phyloP scores from a whole-genome alignment of 2,329 filamentous ascomycete genomes.

The Cercospora sp. region DNA sequence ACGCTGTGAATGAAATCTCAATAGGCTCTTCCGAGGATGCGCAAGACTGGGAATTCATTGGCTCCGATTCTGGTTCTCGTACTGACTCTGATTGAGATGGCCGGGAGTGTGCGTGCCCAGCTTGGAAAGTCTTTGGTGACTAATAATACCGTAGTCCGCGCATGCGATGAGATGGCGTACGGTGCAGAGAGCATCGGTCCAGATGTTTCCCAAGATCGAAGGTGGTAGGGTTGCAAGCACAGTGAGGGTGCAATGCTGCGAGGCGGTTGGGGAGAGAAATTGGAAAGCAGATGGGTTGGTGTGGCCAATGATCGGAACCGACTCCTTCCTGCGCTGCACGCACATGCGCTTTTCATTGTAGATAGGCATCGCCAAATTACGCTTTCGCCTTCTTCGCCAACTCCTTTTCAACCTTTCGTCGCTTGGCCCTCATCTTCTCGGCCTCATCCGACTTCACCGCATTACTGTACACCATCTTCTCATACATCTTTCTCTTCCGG shows the following conservation, averaged over 20 bases:
- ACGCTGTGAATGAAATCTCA: not conserved
- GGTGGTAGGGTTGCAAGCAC: not conserved
- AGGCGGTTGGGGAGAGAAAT: not conserved
- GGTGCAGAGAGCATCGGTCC: not conserved
- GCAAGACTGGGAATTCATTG: not conserved
- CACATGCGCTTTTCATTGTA: not conserved
- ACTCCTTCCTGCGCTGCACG: not conserved
- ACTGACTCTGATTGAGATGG: not conserved
- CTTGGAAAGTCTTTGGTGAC: not conserved
- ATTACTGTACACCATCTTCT: conserved; percentile 97
- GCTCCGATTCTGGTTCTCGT: not conserved
- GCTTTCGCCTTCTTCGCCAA: conserved; percentile 16
- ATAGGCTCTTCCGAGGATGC: not conserved
- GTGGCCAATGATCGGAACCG: not conserved
- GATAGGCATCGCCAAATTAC: not conserved
- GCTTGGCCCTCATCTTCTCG: conserved; percentile 82
- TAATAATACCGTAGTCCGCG: not conserved
- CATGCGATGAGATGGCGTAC: not conserved
- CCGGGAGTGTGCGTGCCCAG: not conserved
- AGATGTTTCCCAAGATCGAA: not conserved
- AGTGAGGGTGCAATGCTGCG: not conserved
- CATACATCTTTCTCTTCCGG: conserved; percentile 95
- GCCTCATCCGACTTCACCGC: conserved; percentile 90
- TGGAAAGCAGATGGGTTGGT: not conserved
- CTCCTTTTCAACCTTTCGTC: conserved; percentile 74